A percentile compares a stretch with the other conserved stretches of the same genome.
Evolutionary conservation across 345 rosid species (phyloP).

Genomic region (Populus pruinosa): DNA sequence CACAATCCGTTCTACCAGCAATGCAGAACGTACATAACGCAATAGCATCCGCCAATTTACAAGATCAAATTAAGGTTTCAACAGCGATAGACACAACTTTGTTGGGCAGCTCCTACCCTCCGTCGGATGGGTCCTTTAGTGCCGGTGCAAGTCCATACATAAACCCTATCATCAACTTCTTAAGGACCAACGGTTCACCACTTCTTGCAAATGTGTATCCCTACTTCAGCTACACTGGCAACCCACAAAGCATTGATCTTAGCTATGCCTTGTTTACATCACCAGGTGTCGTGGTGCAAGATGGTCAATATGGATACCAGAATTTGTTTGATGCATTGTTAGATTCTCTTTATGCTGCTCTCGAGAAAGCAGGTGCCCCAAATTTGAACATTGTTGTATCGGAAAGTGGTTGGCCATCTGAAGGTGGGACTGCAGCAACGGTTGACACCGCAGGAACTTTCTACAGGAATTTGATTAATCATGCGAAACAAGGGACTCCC

Average conservation of each 20-base stretch:
- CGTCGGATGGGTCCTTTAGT: slow-evolving; percentile 21
- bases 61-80: slow-evolving; percentile 30
- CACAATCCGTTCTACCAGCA: slow-evolving; percentile 20
- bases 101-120: slow-evolving; percentile 22
- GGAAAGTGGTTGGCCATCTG: slow-evolving; percentile 29
- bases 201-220: slow-evolving; percentile 25
- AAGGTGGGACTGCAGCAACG: slow-evolving; percentile 1
- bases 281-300: slow-evolving; percentile 4
- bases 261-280: slow-evolving; percentile 13
- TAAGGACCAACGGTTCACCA: slow-evolving; percentile 3
- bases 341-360: slow-evolving; percentile 16
- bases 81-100: slow-evolving; percentile 24
- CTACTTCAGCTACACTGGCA: slow-evolving; percentile 14
- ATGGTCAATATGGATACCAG: slow-evolving; percentile 8
- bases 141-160: slow-evolving; percentile 5
- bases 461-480: slow-evolving; percentile 8
- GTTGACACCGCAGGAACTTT: slow-evolving; percentile 17
- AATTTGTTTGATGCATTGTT: slow-evolving; percentile 25
- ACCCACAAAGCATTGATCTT: not conserved
- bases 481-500: slow-evolving; percentile 31
- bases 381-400: slow-evolving; percentile 14
- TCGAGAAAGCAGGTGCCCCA: slow-evolving; percentile 17
- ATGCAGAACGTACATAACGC: slow-evolving; percentile 24
- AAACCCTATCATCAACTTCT: slow-evolving; percentile 21
- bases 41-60: slow-evolving; percentile 13